Conservation (phyloP, 371 early-diverging fungal genomes). For the Mortierella sp. region DNA sequence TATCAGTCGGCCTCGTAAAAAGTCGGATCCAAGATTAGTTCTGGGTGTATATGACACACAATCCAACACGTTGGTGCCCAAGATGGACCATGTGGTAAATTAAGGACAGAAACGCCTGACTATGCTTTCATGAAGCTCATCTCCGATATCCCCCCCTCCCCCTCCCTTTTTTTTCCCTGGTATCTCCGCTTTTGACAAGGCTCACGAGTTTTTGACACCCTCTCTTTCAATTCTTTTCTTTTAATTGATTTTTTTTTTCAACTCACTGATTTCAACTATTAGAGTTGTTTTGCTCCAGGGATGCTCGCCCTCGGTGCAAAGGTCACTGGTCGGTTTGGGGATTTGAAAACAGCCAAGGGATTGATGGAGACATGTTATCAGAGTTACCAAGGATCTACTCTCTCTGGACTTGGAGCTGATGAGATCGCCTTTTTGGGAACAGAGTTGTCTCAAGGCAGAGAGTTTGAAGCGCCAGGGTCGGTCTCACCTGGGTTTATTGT, state of each 20-base stretch:
- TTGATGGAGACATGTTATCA: slow-evolving; percentile 69
- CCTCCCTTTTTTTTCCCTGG: neutral
- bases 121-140: no score
- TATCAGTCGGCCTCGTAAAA: slow-evolving; percentile 56
- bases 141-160: neutral
- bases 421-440: slow-evolving; percentile 36
- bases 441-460: slow-evolving; percentile 18
- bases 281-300: slow-evolving; percentile 76
- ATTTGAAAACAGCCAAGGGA: slow-evolving; percentile 57
- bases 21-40: slow-evolving; percentile 52
- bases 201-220: no score
- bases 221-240: neutral
- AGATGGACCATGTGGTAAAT: slow-evolving; percentile 65
- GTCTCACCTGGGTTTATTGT: slow-evolving; percentile 19
- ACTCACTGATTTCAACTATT: slow-evolving; percentile 5
- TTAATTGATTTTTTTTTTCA: slow-evolving; percentile 6
- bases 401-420: slow-evolving; percentile 63
- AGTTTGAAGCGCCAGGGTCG: slow-evolving; percentile 27
- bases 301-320: slow-evolving; percentile 73
- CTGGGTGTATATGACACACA: slow-evolving; percentile 60
- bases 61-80: slow-evolving; percentile 34
- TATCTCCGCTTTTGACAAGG: no score
- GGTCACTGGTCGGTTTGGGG: slow-evolving; percentile 56
- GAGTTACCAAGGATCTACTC: slow-evolving; percentile 63
- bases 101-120: no score